A percentile compares a stretch with the other conserved stretches of the same genome.
phyloP scores from a whole-genome alignment of 2,329 filamentous ascomycete genomes.

The Apiospora marii region DNA sequence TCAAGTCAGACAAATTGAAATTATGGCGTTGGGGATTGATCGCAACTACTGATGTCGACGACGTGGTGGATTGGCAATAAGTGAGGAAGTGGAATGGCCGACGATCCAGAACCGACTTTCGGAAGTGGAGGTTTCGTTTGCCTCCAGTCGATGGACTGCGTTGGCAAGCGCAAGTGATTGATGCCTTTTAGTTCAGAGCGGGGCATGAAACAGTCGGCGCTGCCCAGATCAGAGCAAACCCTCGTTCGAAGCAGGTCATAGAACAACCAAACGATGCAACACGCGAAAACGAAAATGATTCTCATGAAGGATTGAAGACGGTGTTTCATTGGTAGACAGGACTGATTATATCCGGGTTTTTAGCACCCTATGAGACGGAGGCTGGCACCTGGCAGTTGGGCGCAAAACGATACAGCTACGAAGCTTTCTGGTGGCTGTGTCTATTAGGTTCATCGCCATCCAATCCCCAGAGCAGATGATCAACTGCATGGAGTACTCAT shows the following conservation, averaged over 20 bases:
- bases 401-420: background rate
- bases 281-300: background rate
- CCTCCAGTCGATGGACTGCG: background rate
- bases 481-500: background rate
- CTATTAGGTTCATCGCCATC: background rate
- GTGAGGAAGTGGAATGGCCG: constrained; percentile 1
- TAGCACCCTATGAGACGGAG: background rate
- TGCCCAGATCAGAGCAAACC: background rate
- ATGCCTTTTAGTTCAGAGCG: background rate
- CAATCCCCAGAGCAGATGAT: background rate
- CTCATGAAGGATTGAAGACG: background rate
- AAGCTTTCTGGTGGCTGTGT: background rate
- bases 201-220: background rate
- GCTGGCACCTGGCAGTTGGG: background rate
- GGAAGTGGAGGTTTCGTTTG: constrained; percentile 14
- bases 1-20: background rate
- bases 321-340: background rate
- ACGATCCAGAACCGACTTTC: constrained; percentile 4
- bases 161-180: background rate
- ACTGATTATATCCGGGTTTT: background rate
- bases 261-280: background rate
- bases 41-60: background rate
- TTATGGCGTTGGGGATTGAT: background rate
- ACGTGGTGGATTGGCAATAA: background rate
- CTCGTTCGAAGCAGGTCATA: background rate